Evolutionary conservation across 371 early-diverging fungal species (phyloP), one percentile per base, ranked within the genome.

Genomic region (Mucor saturninus): DNA sequence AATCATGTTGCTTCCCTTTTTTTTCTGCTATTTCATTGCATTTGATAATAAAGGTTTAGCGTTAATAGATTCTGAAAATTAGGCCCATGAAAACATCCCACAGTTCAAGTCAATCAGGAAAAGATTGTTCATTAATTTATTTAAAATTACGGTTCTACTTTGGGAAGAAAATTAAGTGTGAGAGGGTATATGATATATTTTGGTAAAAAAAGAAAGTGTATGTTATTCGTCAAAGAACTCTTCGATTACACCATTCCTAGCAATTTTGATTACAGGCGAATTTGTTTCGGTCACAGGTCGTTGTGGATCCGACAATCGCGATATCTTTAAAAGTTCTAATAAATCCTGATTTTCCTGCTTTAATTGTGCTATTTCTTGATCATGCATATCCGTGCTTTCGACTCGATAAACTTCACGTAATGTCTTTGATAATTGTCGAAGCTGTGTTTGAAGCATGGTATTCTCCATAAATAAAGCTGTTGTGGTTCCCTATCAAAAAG

Each of bases 401-500:
- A 64, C 26, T 4, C 60, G 53, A 49, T 68, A 69, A 0, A 59
- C 71, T n/a, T 51, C 11, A 8, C 79, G 65, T 60, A 79, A 42
- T 40, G 62, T 30, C 21, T 58, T 66, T 2, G 72, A 65, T 32
- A 79, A 43, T 30, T 73, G 58, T 53, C 59, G 51, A 31, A 79
- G 62, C 38, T 71, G 74, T 43, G 68, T 62, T 40, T 76, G 72
- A 21, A 79, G 54, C 43, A 67, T 62, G n/a, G 71, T 75, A 28
- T 79, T 79, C 59, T 79, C 80, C n/a, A 73, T 65, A 50, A 76
- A 65, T 14, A 79, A 57, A 14, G 74, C 68, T 29, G 77, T 67
- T 5, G 80, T 76, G 31, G 70, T 75, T 4, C 70, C 21, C 21
- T 21, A 21, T 21, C 21, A 0, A 21, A 21, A 1, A 21, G 21